A percentile compares a stretch with the other conserved stretches of the same genome.
Conservation (phyloP, 129 eudicot genomes). For the Flaveria sonorensis region DNA sequence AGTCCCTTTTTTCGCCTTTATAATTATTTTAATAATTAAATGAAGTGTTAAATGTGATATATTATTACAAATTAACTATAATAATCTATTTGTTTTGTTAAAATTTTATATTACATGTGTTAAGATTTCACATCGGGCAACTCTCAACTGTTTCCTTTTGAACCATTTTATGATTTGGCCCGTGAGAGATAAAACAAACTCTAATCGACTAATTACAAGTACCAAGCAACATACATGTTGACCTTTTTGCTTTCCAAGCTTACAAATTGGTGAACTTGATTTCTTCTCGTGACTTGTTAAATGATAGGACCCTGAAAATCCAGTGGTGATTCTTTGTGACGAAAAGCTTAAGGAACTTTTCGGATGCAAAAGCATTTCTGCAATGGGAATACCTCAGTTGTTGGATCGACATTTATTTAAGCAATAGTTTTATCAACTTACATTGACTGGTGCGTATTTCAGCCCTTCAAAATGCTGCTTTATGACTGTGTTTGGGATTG, state of each 20-base stretch:
- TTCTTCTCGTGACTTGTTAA: constrained; percentile 5
- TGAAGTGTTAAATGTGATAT: no score
- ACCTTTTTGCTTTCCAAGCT: neutral
- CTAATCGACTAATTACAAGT: no score
- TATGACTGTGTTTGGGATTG: neutral
- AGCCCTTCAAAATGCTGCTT: neutral
- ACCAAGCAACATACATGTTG: no score
- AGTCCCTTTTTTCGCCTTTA: no score
- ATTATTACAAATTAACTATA: no score
- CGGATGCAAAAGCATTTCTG: constrained; percentile 76
- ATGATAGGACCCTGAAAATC: constrained; percentile 69
- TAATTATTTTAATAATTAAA: no score
- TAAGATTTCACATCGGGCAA: neutral
- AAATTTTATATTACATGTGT: no score
- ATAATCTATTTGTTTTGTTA: no score
- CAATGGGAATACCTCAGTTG: constrained; percentile 68
- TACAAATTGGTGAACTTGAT: neutral
- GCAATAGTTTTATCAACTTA: constrained; percentile 48
- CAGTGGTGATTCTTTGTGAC: constrained; percentile 67
- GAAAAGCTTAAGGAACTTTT: constrained; percentile 75
- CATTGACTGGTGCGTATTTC: constrained; percentile 45
- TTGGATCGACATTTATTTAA: constrained; percentile 61
- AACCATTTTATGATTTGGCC: no score
- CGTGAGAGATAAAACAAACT: no score
- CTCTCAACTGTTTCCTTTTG: no score